Evolutionary conservation across 495 filamentous ascomycete species (phyloP).

Genomic region (Apiosordaria backusii): DNA sequence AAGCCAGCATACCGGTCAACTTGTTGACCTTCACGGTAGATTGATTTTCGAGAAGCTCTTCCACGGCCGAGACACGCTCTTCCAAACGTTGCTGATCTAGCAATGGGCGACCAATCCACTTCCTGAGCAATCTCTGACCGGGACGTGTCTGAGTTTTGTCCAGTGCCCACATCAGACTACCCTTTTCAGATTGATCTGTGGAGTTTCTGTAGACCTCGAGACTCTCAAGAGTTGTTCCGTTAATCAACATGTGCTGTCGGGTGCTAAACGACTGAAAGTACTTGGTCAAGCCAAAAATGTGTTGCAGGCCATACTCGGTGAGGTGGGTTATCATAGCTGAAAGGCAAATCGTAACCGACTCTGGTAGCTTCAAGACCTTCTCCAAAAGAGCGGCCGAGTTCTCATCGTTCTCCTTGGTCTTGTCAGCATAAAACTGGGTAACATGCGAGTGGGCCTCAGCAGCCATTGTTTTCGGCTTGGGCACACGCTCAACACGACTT

Average conservation of each 20-base stretch:
- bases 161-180: slow-evolving; percentile 92
- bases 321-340: slow-evolving; percentile 97
- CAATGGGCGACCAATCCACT: slow-evolving; percentile 92
- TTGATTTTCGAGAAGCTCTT: slow-evolving; percentile 73
- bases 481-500: slow-evolving; percentile 74
- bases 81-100: slow-evolving; percentile 74
- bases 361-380: slow-evolving; percentile 79
- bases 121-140: slow-evolving; percentile 80
- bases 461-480: slow-evolving; percentile 76
- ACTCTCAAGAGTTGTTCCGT: slow-evolving; percentile 90
- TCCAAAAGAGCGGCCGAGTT: slow-evolving; percentile 64
- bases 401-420: slow-evolving; percentile 60
- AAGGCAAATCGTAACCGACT: slow-evolving; percentile 84
- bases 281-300: slow-evolving; percentile 94
- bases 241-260: slow-evolving; percentile 91
- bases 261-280: slow-evolving; percentile 97
- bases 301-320: slow-evolving; percentile 88
- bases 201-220: slow-evolving; percentile 95
- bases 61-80: slow-evolving; percentile 81
- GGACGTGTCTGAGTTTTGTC: slow-evolving; percentile 91
- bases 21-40: slow-evolving; percentile 66
- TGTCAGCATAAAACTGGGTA: slow-evolving; percentile 88
- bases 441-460: slow-evolving; percentile 85
- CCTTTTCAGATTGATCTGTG: slow-evolving; percentile 80
- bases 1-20: slow-evolving; percentile 63